These are phyloP conservation scores for Irpex sp. DNA, from an alignment of 1,284 basidiomycete species.

Conservation along the genomic window DNA sequence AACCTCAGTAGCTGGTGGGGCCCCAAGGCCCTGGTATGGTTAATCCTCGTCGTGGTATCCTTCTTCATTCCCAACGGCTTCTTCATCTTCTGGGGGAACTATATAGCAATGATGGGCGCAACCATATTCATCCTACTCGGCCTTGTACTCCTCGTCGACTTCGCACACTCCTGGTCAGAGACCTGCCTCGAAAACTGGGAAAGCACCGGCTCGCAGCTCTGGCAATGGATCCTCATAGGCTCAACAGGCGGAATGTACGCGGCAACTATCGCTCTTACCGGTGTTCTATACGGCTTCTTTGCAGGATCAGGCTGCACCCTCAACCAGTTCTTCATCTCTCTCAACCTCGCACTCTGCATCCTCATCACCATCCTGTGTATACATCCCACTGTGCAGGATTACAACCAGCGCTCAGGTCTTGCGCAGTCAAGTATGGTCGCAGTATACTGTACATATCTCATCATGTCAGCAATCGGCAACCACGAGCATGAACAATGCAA, in stretches of 20 bases:
- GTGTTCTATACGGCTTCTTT: slow-evolving; percentile 90
- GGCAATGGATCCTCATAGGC: slow-evolving; percentile 97
- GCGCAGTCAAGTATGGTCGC: slow-evolving; percentile 98
- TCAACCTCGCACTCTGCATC: slow-evolving; percentile 83
- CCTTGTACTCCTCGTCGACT: slow-evolving; percentile 95
- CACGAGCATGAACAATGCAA: slow-evolving; percentile 87
- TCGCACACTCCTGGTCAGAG: slow-evolving; percentile 98
- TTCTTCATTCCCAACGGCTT: slow-evolving; percentile 95
- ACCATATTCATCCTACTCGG: slow-evolving; percentile 95
- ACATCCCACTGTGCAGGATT: slow-evolving; percentile 85
- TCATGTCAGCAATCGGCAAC: slow-evolving; percentile 92
- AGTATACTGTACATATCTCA: slow-evolving; percentile 95
- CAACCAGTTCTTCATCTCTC: slow-evolving; percentile 93
- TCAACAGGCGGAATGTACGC: slow-evolving; percentile 90
- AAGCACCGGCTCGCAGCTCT: slow-evolving; percentile 75
- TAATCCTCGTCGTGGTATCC: slow-evolving; percentile 69
- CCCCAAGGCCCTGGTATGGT: slow-evolving; percentile 87
- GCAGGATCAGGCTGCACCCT: slow-evolving; percentile 81
- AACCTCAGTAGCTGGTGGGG: slow-evolving; percentile 85
- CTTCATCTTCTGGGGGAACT: slow-evolving; percentile 97
- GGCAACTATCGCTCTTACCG: slow-evolving; percentile 78
- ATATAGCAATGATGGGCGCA: slow-evolving; percentile 86
- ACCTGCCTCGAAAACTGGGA: slow-evolving; percentile 97
- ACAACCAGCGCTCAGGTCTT: slow-evolving; percentile 91
- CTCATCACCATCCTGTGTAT: slow-evolving; percentile 82